Evolutionary conservation across 805 yeast genomes (phyloP).

Genomic region (Gaillardinia entomophila): DNA sequence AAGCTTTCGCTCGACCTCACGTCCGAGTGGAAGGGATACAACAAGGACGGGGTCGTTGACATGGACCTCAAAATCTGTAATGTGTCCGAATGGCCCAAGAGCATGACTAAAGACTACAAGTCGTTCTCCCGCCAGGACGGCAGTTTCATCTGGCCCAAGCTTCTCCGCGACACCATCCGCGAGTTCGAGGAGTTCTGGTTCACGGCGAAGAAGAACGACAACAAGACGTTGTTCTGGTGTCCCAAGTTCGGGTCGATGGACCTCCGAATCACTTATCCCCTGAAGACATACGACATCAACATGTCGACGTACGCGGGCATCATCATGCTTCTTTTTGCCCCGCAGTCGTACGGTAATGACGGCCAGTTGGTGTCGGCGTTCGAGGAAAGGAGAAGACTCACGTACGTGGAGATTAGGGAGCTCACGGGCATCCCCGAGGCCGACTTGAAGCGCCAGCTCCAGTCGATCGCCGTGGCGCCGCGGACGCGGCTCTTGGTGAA

Average conservation of each 20-base stretch:
- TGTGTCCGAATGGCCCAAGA: slow-evolving; percentile 40
- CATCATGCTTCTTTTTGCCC: slow-evolving; percentile 65
- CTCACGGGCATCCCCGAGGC: slow-evolving; percentile 65
- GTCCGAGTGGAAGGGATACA: slow-evolving; percentile 29
- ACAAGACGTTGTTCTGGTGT: slow-evolving; percentile 58
- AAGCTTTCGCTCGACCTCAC: slow-evolving; percentile 39
- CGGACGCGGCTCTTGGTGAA: slow-evolving; percentile 70
- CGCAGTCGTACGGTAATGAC: slow-evolving; percentile 26
- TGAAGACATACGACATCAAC: slow-evolving; percentile 68
- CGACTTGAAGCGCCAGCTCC: slow-evolving; percentile 73
- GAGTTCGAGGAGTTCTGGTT: slow-evolving; percentile 39
- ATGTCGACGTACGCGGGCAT: slow-evolving; percentile 80
- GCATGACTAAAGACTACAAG: slow-evolving; percentile 40
- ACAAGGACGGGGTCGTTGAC: slow-evolving; percentile 16
- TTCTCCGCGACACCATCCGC: slow-evolving; percentile 28
- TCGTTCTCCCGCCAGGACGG: slow-evolving; percentile 16
- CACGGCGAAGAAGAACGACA: slow-evolving; percentile 33
- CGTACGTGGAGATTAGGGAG: slow-evolving; percentile 56
- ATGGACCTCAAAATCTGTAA: slow-evolving; percentile 39
- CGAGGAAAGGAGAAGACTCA: slow-evolving; percentile 49
- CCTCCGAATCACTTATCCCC: slow-evolving; percentile 61
- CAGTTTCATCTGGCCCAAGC: slow-evolving; percentile 34
- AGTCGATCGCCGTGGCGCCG: slow-evolving; percentile 81
- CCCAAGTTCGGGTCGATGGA: slow-evolving; percentile 82
- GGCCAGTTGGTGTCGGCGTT: slow-evolving; percentile 33